Percentiles rank a stretch among this genome's conserved stretches.
Conservation (phyloP, 208 protist genomes). For the Wallacemonas sp. region DNA sequence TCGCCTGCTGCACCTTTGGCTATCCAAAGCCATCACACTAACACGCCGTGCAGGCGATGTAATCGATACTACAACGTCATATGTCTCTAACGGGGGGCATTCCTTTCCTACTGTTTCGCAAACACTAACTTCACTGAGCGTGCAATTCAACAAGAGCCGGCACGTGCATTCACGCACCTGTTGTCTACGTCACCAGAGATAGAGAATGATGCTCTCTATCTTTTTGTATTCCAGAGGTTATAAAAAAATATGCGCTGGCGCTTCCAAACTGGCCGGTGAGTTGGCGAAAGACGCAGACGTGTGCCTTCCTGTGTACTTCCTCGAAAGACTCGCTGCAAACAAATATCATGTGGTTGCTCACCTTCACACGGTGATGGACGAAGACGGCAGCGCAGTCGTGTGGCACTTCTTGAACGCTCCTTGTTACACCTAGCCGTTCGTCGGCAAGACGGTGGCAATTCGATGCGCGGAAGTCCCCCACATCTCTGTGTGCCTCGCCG, state of each 20-base stretch:
- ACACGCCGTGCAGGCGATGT: neutral
- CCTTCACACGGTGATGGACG: neutral
- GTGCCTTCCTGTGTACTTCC: slow-evolving; percentile 12
- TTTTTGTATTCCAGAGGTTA: slow-evolving; percentile 16
- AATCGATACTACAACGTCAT: slow-evolving; percentile 10
- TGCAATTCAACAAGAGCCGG: slow-evolving; percentile 12
- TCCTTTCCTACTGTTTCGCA: slow-evolving; percentile 11
- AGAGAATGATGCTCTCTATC: slow-evolving; percentile 12
- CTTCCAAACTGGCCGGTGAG: slow-evolving; percentile 19
- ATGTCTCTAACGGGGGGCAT: slow-evolving; percentile 45
- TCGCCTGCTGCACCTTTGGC: neutral
- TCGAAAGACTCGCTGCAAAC: too few relatives aligned
- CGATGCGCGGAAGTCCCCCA: too few relatives aligned
- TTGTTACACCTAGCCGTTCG: neutral
- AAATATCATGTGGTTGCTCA: too few relatives aligned
- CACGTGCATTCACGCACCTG: neutral
- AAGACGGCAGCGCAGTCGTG: neutral
- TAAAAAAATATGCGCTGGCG: slow-evolving; percentile 15
- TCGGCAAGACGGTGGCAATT: neutral
- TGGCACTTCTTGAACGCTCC: neutral
- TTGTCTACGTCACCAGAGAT: slow-evolving; percentile 7
- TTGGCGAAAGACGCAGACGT: slow-evolving; percentile 10
- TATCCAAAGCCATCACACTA: too few relatives aligned
- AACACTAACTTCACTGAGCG: slow-evolving; percentile 17
- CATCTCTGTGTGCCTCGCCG: too few relatives aligned